Evolutionary conservation across 345 rosid species (phyloP).

Genomic region (Geranium brycei): DNA sequence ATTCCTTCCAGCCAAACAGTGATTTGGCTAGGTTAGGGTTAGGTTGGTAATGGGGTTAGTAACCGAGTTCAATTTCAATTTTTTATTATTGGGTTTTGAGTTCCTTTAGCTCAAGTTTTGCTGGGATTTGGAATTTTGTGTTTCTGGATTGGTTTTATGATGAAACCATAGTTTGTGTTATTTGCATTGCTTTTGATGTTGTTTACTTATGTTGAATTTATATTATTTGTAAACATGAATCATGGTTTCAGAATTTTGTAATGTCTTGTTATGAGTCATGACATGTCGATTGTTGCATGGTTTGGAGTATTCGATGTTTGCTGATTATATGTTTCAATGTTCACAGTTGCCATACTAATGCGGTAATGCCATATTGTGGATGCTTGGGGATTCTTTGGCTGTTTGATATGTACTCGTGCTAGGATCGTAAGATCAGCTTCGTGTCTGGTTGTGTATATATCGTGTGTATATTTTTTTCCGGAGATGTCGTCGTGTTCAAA

Average conservation of each 20-base stretch:
- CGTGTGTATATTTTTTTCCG: neutral
- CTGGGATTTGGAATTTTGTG: neutral
- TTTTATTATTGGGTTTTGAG: neutral
- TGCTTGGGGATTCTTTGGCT: neutral
- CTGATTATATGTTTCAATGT: neutral
- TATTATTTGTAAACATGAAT: neutral
- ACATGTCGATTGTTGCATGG: too few species aligned
- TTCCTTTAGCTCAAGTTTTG: neutral
- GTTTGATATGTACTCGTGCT: neutral
- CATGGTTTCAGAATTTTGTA: neutral
- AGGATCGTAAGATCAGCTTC: neutral
- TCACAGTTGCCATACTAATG: neutral
- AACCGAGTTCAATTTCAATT: neutral
- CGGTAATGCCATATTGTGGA: neutral
- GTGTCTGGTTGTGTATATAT: neutral
- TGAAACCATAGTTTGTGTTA: neutral
- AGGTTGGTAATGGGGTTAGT: neutral
- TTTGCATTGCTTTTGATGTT: neutral
- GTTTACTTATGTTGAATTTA: too few species aligned
- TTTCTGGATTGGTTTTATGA: too few species aligned
- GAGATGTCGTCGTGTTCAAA: conserved; percentile 16
- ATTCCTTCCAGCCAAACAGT: neutral
- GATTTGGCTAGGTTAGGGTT: neutral
- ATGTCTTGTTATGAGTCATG: neutral
- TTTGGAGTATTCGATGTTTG: neutral